Evolutionary conservation across 1,284 basidiomycete genomes (phyloP), one percentile per base, ranked within the genome.

Genomic region (Pseudozyma sp.): DNA sequence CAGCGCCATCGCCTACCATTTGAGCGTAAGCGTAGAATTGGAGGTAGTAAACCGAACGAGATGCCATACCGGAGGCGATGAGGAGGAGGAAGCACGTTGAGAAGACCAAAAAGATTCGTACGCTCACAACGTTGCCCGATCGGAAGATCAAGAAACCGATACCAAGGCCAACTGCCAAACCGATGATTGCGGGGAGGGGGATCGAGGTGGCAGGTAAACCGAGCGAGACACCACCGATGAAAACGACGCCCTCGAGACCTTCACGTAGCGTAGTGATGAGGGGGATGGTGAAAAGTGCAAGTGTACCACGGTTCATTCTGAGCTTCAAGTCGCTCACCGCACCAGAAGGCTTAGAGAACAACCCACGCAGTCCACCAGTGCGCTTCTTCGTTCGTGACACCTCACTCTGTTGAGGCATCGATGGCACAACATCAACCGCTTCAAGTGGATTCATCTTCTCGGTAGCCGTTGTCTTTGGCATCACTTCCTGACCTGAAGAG

Each of bases 191-290:
- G 9, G 82, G 80, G 10, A 84, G 73, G 0, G 82, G 82, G 43
- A 84, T 84, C 5, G 78, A 80, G 3, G 71, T 79, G 0, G 81
- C 82, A 1, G 81, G 81, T 0, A 83, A 63, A 45, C 81, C 78
- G 42, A 84, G 80, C 13, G 80, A 81, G 16, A 84, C 82, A 43
- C 82, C 82, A 13, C 81, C 82, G 59, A 83, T 79, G 58, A 83
- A 84, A 21, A 84, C 80, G 39, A 83, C 73, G 8, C 78, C 81
- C 63, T 84, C 82, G 5, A 84, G 67, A 21, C 82, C 82, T 64
- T 84, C 82, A 35, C 82, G 80, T 1, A 83, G 74, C 11, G 80
- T 82, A 14, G 82, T 84, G 62, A 84, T 63, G 45, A 84, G 70
- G 6, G 82, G 82, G 40, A 84, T 80, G 52, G 76, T 59, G 68